Evolutionary conservation across 1,284 basidiomycete genomes (phyloP).

Genomic region (Schizophyllum commune): DNA sequence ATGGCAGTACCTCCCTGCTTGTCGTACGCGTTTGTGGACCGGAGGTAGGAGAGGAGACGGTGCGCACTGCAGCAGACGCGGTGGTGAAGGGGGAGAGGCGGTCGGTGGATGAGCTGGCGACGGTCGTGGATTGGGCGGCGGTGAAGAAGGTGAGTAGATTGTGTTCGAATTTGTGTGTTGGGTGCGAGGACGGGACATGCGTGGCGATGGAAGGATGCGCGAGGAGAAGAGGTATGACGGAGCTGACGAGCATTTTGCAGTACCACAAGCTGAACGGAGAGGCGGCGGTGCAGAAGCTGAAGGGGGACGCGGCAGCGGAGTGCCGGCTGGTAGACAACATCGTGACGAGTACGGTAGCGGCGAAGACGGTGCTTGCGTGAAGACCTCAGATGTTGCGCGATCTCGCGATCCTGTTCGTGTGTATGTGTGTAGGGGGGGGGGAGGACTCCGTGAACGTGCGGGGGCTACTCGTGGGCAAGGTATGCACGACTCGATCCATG

Average conservation of each 20-base stretch:
- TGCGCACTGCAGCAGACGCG: slow-evolving; percentile 26
- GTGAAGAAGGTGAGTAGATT: slow-evolving; percentile 67
- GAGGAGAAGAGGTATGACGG: too few species aligned
- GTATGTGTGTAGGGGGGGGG: too few species aligned
- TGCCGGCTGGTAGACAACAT: slow-evolving; percentile 51
- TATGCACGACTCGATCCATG: too few species aligned
- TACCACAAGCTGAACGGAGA: slow-evolving; percentile 70
- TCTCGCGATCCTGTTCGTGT: too few species aligned
- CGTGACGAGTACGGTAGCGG: slow-evolving; percentile 69
- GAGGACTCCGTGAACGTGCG: too few species aligned
- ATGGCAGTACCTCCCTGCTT: slow-evolving; percentile 57
- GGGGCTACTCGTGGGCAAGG: too few species aligned
- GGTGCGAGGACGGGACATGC: neutral
- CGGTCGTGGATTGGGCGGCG: slow-evolving; percentile 60
- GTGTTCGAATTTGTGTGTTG: neutral
- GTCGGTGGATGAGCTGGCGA: slow-evolving; percentile 36
- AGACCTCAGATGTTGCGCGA: too few species aligned
- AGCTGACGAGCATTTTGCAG: slow-evolving; percentile 27
- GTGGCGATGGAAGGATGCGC: too few species aligned
- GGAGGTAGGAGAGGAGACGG: slow-evolving; percentile 35
- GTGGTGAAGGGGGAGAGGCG: slow-evolving; percentile 51
- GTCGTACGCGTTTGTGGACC: slow-evolving; percentile 60
- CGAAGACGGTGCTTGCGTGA: slow-evolving; percentile 64
- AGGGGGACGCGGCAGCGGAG: slow-evolving; percentile 31
- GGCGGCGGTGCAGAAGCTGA: slow-evolving; percentile 30